Percentiles rank a stretch among this genome's conserved stretches.
Conservation (phyloP, 495 filamentous ascomycete genomes). For the Aspergillus panamensis region DNA sequence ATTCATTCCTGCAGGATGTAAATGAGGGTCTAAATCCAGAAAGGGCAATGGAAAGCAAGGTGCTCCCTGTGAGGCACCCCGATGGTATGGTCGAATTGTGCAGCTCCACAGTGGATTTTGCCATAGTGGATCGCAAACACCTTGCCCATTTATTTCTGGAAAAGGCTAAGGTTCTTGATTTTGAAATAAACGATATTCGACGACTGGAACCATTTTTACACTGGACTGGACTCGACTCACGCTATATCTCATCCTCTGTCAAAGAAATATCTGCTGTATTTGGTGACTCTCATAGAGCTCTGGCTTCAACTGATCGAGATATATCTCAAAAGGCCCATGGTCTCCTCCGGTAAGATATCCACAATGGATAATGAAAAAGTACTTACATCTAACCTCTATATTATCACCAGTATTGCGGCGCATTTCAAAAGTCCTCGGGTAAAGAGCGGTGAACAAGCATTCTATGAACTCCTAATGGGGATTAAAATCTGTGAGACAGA, state of each 20-base stretch:
- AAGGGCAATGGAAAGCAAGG: slow-evolving; percentile 11
- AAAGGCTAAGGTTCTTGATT: slow-evolving; percentile 37
- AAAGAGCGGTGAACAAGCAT: slow-evolving; percentile 7
- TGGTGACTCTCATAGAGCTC: slow-evolving; percentile 14
- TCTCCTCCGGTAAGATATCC: slow-evolving; percentile 32
- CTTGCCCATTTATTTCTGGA: slow-evolving; percentile 27
- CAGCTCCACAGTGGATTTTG: slow-evolving; percentile 27
- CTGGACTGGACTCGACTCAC: slow-evolving; percentile 29
- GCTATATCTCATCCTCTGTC: slow-evolving; percentile 35
- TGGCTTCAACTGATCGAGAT: slow-evolving; percentile 23
- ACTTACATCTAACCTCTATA: background rate
- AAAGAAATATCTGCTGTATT: slow-evolving; percentile 32
- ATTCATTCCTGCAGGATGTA: slow-evolving; percentile 21
- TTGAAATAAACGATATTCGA: slow-evolving; percentile 31
- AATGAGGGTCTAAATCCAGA: slow-evolving; percentile 11
- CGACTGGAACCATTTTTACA: slow-evolving; percentile 32
- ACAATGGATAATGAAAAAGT: background rate
- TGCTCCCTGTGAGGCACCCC: slow-evolving; percentile 30
- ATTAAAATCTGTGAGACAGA: slow-evolving; percentile 27
- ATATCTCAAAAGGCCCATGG: slow-evolving; percentile 34
- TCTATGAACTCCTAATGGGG: slow-evolving; percentile 30
- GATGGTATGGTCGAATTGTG: slow-evolving; percentile 15
- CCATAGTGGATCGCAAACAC: slow-evolving; percentile 34
- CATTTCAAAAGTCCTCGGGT: slow-evolving; percentile 34
- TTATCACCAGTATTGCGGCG: slow-evolving; percentile 19